Evolutionary conservation across 352 stramenopile species (phyloP), one percentile per base, ranked within the genome.

Genomic region (Phytophthora niederhauseri): DNA sequence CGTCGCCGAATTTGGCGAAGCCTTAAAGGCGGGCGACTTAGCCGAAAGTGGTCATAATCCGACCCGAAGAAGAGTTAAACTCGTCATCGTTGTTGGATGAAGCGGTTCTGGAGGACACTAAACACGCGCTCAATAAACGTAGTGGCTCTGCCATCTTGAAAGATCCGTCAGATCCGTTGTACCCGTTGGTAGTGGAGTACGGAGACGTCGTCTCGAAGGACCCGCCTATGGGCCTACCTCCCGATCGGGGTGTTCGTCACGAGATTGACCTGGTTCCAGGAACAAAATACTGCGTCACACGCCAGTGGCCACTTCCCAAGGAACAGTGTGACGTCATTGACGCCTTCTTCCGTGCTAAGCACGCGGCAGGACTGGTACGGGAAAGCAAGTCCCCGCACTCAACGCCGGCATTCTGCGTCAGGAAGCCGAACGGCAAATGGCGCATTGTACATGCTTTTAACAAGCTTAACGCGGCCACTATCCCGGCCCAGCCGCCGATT

Each of bases 251-350:
- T 4, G 24, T 68, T 0, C 64, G 64, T 15, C 67, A 75, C n/a
- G 66, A 78, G 20, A 78, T 72, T 58, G 59, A 77, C 46, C 26
- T 63, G 14, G 20, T 43, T 6, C 15, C 57, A 7, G 54, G 51
- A 43, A 60, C 71, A 8, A 74, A 66, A 31, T 69, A 74, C 38
- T 70, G 61, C n/a, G 57, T 73, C 0, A 69, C 60, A 0, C 28
- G 63, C 9, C 68, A 76, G 38, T 80, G 62, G 68, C 68, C 73
- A 34, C 43, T 80, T 6, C 64, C 69, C 4, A 20, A 46, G 0
- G 67, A 73, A 3, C 72, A 76, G 28, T 31, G 28, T 31, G 28
- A 31, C 28, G 28, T 31, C 28, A 31, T 31, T 31, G 28, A 31
- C 28, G 28, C 28, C 28, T 31, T 31, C 28, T 31, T 31, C 28